These are phyloP conservation scores for Coniochaeta ligniaria DNA, from an alignment of 2,329 filamentous ascomycete species.

Conservation along the genomic window DNA sequence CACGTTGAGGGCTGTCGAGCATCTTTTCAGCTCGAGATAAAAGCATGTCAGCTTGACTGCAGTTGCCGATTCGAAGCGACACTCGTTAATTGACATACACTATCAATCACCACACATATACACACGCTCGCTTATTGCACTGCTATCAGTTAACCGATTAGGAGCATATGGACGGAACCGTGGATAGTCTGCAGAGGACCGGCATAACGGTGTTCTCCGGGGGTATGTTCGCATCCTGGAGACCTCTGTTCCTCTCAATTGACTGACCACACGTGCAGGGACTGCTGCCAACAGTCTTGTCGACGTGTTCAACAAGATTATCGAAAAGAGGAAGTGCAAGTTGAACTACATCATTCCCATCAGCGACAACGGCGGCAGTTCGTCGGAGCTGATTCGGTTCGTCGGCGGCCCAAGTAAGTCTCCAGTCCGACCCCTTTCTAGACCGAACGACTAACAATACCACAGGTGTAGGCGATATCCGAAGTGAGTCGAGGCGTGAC, in stretches of 20 bases:
- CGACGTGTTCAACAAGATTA: constrained; percentile 71
- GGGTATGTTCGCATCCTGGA: constrained; percentile 9
- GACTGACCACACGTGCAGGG: constrained; percentile 47
- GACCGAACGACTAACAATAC: constrained; percentile 1
- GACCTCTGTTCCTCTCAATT: neutral
- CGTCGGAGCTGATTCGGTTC: constrained; percentile 86
- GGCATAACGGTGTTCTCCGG: constrained; percentile 18
- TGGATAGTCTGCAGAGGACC: constrained; percentile 1
- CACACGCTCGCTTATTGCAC: neutral
- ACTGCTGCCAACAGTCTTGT: constrained; percentile 93
- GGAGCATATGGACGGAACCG: neutral
- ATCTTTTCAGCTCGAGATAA: neutral
- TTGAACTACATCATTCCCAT: constrained; percentile 89
- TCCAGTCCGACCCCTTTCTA: neutral
- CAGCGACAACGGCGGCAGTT: constrained; percentile 91
- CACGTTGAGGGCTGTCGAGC: constrained; percentile 11
- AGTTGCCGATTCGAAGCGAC: neutral
- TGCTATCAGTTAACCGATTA: neutral
- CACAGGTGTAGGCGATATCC: constrained; percentile 57
- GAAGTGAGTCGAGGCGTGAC: constrained; percentile 44
- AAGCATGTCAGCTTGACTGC: neutral
- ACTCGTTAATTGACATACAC: neutral
- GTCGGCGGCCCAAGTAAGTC: constrained; percentile 80
- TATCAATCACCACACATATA: neutral
- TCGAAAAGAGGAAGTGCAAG: constrained; percentile 56